Conservation (phyloP, 2,329 filamentous ascomycete genomes). For the Grosmannia clavigera region DNA sequence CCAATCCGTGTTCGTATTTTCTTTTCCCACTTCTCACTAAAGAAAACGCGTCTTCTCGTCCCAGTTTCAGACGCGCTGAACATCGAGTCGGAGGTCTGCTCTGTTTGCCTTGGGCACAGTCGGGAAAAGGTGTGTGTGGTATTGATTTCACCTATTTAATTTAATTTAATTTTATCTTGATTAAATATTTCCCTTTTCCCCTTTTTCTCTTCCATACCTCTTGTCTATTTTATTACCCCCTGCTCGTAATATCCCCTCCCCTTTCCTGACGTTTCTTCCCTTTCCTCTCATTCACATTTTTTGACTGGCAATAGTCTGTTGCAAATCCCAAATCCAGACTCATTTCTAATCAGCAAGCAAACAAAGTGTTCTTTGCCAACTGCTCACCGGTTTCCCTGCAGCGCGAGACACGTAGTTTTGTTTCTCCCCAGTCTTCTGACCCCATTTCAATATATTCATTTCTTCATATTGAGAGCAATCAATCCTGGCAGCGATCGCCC, state of each 20-base stretch:
- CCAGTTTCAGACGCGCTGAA: not conserved
- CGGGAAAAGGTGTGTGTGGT: not conserved
- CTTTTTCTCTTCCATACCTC: not conserved
- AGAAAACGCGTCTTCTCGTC: not conserved
- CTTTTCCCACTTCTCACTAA: not conserved
- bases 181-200: not conserved
- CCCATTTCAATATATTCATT: not conserved
- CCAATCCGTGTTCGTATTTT: not conserved
- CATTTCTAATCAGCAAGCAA: not conserved
- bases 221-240: not conserved
- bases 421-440: not conserved
- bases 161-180: not conserved
- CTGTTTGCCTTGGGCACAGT: not conserved
- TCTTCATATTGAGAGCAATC: not conserved
- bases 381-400: not conserved
- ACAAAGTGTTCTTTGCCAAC: not conserved
- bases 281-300: not conserved
- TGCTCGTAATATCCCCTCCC: conserved; percentile 13
- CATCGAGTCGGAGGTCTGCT: not conserved
- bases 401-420: not conserved
- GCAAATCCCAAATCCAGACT: not conserved
- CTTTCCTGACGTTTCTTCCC: conserved; percentile 12
- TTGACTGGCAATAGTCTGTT: not conserved
- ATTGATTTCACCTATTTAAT: not conserved
- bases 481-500: not conserved